Evolutionary conservation across 2,329 filamentous ascomycete genomes (phyloP).

Genomic region (Penicillium brasilianum): DNA sequence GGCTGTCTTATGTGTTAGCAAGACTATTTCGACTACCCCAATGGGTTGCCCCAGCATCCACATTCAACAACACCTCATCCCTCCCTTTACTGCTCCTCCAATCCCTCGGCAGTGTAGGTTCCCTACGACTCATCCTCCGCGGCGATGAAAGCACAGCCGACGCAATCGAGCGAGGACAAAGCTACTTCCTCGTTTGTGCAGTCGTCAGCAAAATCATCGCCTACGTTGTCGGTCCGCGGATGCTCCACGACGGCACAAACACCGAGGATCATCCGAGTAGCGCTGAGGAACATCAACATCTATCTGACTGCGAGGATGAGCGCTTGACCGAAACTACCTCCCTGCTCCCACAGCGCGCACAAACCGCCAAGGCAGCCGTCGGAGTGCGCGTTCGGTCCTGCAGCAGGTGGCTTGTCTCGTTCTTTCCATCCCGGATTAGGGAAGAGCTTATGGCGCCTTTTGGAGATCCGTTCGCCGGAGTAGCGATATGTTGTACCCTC

Average conservation of each 20-base stretch:
- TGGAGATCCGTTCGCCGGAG: not conserved
- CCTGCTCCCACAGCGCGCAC: not conserved
- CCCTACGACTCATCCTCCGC: constrained; percentile 56
- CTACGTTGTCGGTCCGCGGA: constrained; percentile 65
- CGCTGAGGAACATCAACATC: not conserved
- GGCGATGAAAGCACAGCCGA: constrained; percentile 50
- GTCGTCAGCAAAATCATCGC: constrained; percentile 68
- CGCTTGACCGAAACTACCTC: constrained; percentile 53
- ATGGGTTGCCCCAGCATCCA: constrained; percentile 60
- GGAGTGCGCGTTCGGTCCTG: constrained; percentile 31
- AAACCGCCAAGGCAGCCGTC: constrained; percentile 18
- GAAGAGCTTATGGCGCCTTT: not conserved
- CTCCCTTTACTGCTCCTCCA: constrained; percentile 59
- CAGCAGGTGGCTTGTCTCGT: constrained; percentile 36
- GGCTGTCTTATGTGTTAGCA: constrained; percentile 51
- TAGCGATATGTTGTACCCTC: not conserved
- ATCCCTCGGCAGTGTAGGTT: constrained; percentile 61
- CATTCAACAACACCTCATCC: constrained; percentile 64
- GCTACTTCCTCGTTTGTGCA: constrained; percentile 69
- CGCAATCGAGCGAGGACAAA: constrained; percentile 63
- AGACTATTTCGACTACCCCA: constrained; percentile 55
- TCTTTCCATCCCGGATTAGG: constrained; percentile 26
- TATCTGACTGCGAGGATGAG: constrained; percentile 27
- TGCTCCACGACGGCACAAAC: constrained; percentile 54
- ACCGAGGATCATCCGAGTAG: constrained; percentile 16